Evolutionary conservation across 2,329 filamentous ascomycete genomes (phyloP).

Genomic region (Colletotrichum viniferum): DNA sequence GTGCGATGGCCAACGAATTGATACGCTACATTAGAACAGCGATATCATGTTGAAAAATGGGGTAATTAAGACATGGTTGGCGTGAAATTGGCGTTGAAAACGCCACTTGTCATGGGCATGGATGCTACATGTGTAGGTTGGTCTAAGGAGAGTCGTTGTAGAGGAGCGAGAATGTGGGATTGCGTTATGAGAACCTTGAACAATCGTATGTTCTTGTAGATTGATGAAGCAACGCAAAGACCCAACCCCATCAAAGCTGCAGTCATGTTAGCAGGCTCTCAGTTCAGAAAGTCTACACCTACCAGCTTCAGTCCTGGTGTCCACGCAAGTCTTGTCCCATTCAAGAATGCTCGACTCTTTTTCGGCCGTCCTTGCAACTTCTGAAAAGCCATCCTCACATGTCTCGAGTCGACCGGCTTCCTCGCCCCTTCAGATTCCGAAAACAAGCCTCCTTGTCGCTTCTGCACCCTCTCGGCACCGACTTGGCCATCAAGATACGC

Average conservation of each 20-base stretch:
- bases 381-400: slow-evolving; percentile 4
- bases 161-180: too few species aligned
- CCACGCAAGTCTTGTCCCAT: background rate
- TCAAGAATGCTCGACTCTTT: background rate
- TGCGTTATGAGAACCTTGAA: too few species aligned
- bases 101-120: too few species aligned
- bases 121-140: too few species aligned
- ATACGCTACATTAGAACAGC: too few species aligned
- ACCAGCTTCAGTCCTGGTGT: background rate
- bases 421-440: background rate
- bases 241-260: background rate
- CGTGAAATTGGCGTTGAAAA: too few species aligned
- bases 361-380: background rate
- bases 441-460: background rate
- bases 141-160: too few species aligned
- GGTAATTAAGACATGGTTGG: too few species aligned
- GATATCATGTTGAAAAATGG: too few species aligned
- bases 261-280: background rate
- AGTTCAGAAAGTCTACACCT: background rate
- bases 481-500: background rate
- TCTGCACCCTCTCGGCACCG: background rate
- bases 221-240: too few species aligned
- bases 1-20: too few species aligned
- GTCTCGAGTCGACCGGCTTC: background rate
- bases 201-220: too few species aligned